A percentile compares a stretch with the other conserved stretches of the same genome.
Conservation (phyloP, 495 filamentous ascomycete genomes). For the Haplographium delicatum region DNA sequence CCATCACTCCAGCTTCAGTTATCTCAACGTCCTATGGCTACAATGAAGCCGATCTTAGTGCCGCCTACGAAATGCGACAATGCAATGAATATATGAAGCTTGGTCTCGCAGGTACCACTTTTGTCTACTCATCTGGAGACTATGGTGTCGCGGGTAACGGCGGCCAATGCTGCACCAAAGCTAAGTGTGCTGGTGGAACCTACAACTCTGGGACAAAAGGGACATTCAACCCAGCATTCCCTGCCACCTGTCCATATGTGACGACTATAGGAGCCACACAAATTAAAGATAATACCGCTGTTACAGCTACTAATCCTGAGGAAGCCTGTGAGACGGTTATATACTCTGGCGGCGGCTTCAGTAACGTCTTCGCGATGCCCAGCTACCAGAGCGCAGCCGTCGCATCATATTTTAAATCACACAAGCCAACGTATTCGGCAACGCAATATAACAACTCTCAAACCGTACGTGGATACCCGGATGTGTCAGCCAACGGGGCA, state of each 20-base stretch:
- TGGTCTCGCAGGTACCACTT: constrained; percentile 33
- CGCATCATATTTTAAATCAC: constrained; percentile 11
- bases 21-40: constrained; percentile 23
- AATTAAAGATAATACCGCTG: constrained; percentile 23
- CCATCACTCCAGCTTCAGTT: constrained; percentile 13
- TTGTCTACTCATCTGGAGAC: constrained; percentile 37
- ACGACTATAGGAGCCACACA: constrained; percentile 41
- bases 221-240: constrained; percentile 35
- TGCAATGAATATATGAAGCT: constrained; percentile 34
- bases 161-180: constrained; percentile 25
- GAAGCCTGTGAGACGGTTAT: constrained; percentile 26
- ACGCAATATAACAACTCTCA: constrained; percentile 31
- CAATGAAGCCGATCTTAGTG: constrained; percentile 33
- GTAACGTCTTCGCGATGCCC: constrained; percentile 36
- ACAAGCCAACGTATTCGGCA: constrained; percentile 21
- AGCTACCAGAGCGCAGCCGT: constrained; percentile 18
- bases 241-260: constrained; percentile 41
- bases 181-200: constrained; percentile 23
- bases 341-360: constrained; percentile 44
- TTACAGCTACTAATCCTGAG: constrained; percentile 17
- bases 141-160: constrained; percentile 37
- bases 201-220: constrained; percentile 14
- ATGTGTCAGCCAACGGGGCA: constrained; percentile 57
- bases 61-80: constrained; percentile 20
- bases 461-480: constrained; percentile 52